Evolutionary conservation across 2,329 filamentous ascomycete species (phyloP).

Genomic region (Alternaria incomplexa): DNA sequence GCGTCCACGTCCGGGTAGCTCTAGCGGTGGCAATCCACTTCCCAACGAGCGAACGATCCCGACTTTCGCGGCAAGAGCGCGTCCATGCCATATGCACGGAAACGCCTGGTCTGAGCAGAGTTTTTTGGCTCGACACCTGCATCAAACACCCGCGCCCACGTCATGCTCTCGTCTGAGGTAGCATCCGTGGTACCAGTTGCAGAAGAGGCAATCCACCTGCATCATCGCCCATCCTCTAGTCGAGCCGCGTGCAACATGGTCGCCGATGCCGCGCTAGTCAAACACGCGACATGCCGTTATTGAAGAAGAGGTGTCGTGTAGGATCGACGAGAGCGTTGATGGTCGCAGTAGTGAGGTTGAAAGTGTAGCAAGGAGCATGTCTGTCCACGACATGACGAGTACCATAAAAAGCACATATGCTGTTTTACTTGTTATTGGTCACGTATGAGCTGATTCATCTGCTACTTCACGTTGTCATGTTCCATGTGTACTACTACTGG

Average conservation of each 20-base stretch:
- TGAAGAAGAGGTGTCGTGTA: neutral
- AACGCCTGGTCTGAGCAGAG: constrained; percentile 20
- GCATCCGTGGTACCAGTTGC: neutral
- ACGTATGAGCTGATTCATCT: neutral
- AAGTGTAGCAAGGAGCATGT: neutral
- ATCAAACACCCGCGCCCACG: constrained; percentile 3
- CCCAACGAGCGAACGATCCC: constrained; percentile 16
- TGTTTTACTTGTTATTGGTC: neutral
- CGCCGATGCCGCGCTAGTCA: neutral
- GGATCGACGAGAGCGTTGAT: neutral
- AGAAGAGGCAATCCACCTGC: neutral
- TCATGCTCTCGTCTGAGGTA: neutral
- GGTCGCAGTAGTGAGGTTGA: neutral
- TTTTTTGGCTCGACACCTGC: constrained; percentile 12
- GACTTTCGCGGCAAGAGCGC: constrained; percentile 14
- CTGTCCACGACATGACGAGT: neutral
- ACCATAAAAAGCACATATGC: neutral
- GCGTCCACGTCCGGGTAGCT: constrained; percentile 15
- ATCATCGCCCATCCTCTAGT: neutral
- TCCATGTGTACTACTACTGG: neutral
- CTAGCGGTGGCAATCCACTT: constrained; percentile 23
- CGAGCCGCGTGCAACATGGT: neutral
- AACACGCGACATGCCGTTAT: neutral
- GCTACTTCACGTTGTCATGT: neutral
- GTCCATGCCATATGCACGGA: constrained; percentile 16